A percentile compares a stretch with the other conserved stretches of the same genome.
phyloP scores from a whole-genome alignment of 2,329 filamentous ascomycete species.

The Ambrosiella xylebori region DNA sequence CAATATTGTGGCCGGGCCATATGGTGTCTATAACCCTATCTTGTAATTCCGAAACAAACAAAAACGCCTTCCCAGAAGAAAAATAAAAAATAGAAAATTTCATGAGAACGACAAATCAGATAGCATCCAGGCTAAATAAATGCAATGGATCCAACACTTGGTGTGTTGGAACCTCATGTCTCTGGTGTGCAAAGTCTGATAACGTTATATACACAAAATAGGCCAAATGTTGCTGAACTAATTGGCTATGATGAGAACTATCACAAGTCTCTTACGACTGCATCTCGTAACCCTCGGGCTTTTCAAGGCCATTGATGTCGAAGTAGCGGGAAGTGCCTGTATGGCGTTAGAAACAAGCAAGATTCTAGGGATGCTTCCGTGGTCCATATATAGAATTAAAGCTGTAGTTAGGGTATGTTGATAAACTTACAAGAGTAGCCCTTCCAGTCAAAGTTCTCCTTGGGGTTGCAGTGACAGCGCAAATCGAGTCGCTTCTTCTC shows the following conservation, averaged over 20 bases:
- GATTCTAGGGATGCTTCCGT: background rate
- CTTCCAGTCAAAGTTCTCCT: conserved; percentile 99
- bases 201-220: too few species aligned
- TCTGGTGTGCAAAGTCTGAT: too few species aligned
- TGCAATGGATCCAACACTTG: too few species aligned
- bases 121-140: background rate
- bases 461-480: conserved; percentile 87
- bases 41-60: background rate
- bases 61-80: conserved; percentile 10
- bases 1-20: background rate
- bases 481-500: conserved; percentile 70
- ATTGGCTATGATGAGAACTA: too few species aligned
- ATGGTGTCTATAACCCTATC: background rate
- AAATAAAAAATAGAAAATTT: conserved; percentile 4
- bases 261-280: conserved; percentile 29
- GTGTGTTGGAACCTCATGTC: too few species aligned
- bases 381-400: background rate
- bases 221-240: too few species aligned
- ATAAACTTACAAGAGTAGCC: conserved; percentile 73
- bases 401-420: conserved; percentile 12
- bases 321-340: conserved; percentile 60
- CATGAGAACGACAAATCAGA: background rate
- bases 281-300: conserved; percentile 72
- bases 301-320: conserved; percentile 62
- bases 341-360: background rate